These are phyloP conservation scores for Tetrahymena borealis DNA, from an alignment of 73 alveolate genomes.

Conservation along the genomic window DNA sequence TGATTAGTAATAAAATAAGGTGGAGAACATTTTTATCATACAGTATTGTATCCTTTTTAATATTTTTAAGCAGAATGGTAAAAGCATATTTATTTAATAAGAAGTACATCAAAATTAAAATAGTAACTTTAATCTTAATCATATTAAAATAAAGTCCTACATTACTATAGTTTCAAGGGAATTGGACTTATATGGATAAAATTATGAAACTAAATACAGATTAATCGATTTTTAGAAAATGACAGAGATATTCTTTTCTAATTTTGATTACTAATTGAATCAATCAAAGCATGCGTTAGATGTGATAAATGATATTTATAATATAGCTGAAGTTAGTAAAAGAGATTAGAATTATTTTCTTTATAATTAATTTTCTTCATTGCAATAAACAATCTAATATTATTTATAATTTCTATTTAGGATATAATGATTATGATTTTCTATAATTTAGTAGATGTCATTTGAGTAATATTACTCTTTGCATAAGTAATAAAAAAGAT, in stretches of 20 bases:
- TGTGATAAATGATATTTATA: not conserved
- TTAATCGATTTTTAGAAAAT: not conserved
- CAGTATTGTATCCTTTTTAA: not conserved
- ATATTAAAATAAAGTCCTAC: too few species aligned
- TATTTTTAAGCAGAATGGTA: not conserved
- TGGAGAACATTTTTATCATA: not conserved
- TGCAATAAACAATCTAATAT: not conserved
- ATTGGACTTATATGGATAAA: not conserved
- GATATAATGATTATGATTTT: not conserved
- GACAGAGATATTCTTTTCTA: not conserved
- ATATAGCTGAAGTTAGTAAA: not conserved
- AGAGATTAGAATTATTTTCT: too few species aligned
- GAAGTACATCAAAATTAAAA: not conserved
- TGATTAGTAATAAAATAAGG: not conserved
- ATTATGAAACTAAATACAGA: not conserved
- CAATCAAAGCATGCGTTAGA: not conserved
- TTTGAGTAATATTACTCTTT: not conserved
- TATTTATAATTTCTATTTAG: not conserved
- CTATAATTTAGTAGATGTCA: not conserved
- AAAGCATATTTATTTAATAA: not conserved
- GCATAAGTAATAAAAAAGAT: not conserved
- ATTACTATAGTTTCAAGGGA: not conserved
- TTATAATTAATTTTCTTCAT: not conserved
- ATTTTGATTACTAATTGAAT: not conserved
- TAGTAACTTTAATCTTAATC: not conserved